A percentile compares a stretch with the other conserved stretches of the same genome.
These are phyloP conservation scores for Coemansia sp. DNA, from an alignment of 192 early-diverging fungal species.

Conservation along the genomic window DNA sequence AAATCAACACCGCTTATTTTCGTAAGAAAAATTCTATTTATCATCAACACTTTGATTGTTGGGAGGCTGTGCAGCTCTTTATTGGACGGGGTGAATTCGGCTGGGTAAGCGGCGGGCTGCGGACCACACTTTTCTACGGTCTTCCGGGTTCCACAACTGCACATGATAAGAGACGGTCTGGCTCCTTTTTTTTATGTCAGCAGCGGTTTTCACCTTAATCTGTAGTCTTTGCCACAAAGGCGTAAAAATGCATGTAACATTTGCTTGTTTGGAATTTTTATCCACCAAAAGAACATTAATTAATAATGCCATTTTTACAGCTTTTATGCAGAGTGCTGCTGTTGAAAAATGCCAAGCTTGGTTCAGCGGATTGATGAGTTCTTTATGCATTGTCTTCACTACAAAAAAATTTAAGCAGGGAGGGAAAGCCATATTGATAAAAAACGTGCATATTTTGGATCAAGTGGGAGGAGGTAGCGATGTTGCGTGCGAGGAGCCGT, in stretches of 20 bases:
- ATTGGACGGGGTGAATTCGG: background rate
- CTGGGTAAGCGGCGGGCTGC: background rate
- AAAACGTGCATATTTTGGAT: too few relatives aligned
- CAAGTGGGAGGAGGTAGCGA: too few relatives aligned
- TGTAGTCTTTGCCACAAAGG: background rate
- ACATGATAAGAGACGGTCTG: background rate
- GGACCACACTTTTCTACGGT: background rate
- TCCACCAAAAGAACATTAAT: too few relatives aligned
- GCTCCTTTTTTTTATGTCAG: background rate
- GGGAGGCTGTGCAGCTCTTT: background rate
- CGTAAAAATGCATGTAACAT: too few relatives aligned
- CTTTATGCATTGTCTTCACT: background rate
- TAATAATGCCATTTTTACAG: too few relatives aligned
- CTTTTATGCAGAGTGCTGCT: too few relatives aligned
- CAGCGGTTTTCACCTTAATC: background rate
- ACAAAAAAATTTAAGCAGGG: background rate
- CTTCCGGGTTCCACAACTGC: background rate
- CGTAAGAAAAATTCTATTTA: background rate
- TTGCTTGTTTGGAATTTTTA: too few relatives aligned
- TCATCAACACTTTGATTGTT: too few relatives aligned
- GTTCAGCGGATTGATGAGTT: too few relatives aligned
- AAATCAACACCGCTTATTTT: constrained; percentile 4
- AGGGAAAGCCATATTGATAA: background rate
- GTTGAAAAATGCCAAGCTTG: too few relatives aligned
- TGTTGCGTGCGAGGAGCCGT: too few relatives aligned